Percentiles rank a stretch among this genome's conserved stretches.
Conservation (phyloP, 371 early-diverging fungal genomes). For the Circinella umbellata region DNA sequence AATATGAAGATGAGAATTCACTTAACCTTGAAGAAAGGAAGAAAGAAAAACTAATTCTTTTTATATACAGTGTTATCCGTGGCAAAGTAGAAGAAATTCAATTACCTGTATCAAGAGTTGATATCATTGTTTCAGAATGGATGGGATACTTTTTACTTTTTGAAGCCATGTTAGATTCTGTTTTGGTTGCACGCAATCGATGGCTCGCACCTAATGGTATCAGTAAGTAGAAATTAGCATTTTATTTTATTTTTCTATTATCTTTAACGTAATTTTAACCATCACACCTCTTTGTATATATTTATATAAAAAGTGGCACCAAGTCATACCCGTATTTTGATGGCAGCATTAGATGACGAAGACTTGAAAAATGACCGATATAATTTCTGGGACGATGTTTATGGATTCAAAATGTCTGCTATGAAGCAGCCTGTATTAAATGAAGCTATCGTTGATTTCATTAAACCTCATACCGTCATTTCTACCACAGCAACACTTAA, state of each 20-base stretch:
- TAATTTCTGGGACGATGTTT: slow-evolving; percentile 89
- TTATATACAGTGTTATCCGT: slow-evolving; percentile 56
- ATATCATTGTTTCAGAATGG: slow-evolving; percentile 92
- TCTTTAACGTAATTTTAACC: not conserved
- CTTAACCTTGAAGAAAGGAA: too few species aligned
- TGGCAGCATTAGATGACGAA: slow-evolving; percentile 80
- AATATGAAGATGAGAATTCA: not conserved
- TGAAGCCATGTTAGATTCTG: slow-evolving; percentile 91
- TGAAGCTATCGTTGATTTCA: slow-evolving; percentile 68
- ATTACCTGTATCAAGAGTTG: slow-evolving; percentile 80
- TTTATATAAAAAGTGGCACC: slow-evolving; percentile 66
- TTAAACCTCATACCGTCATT: slow-evolving; percentile 70
- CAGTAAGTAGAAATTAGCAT: slow-evolving; percentile 36
- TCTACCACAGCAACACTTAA: slow-evolving; percentile 70
- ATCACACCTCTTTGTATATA: slow-evolving; percentile 6
- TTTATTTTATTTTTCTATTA: not conserved
- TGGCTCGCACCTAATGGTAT: slow-evolving; percentile 75
- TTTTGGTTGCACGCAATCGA: slow-evolving; percentile 82
- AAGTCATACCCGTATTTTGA: slow-evolving; percentile 78
- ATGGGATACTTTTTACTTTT: slow-evolving; percentile 92
- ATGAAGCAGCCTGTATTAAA: slow-evolving; percentile 71
- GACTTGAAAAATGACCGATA: slow-evolving; percentile 77
- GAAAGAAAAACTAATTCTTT: too few species aligned
- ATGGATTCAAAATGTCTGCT: slow-evolving; percentile 86
- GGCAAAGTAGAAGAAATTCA: slow-evolving; percentile 88